These are phyloP conservation scores for Aschersonia sp. DNA, from an alignment of 2,329 filamentous ascomycete species.

Conservation along the genomic window DNA sequence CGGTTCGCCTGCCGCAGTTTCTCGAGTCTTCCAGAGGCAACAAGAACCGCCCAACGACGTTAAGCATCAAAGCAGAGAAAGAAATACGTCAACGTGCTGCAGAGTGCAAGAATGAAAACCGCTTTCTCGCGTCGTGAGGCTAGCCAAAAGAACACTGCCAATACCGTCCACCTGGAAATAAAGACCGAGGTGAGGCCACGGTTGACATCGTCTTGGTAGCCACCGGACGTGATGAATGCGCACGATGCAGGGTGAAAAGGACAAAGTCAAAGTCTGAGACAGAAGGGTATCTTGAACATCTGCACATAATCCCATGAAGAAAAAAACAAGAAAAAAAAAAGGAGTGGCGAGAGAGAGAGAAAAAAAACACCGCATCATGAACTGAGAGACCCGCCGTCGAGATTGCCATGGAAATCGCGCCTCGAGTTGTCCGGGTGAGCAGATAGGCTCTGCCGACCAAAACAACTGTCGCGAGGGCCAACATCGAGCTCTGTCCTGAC, in stretches of 20 bases:
- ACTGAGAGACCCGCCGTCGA: conserved; percentile 5
- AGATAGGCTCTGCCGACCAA: conserved; percentile 6
- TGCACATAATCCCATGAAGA: not conserved
- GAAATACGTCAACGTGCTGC: not conserved
- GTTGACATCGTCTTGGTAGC: too few relatives aligned
- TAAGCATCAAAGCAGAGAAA: not conserved
- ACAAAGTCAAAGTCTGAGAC: too few relatives aligned
- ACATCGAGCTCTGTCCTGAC: conserved; percentile 41
- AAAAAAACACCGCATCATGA: not conserved
- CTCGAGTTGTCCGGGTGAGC: conserved; percentile 4
- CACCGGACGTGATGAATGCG: too few relatives aligned
- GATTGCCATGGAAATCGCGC: conserved; percentile 10
- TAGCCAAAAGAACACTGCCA: too few relatives aligned
- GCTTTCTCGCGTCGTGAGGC: not conserved
- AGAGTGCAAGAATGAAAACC: not conserved
- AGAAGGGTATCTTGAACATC: too few relatives aligned
- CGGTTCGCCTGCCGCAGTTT: too few relatives aligned
- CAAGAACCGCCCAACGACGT: too few relatives aligned
- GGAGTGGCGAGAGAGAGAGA: not conserved
- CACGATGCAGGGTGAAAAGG: too few relatives aligned
- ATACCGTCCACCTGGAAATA: too few relatives aligned
- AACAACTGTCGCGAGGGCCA: conserved; percentile 14
- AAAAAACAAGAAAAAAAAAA: not conserved
- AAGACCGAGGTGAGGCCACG: too few relatives aligned
- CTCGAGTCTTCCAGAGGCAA: too few relatives aligned